Percentiles rank a stretch among this genome's conserved stretches.
These are phyloP conservation scores for Dictyostelium intermedium DNA, from an alignment of 78 protist genomes.

Conservation along the genomic window DNA sequence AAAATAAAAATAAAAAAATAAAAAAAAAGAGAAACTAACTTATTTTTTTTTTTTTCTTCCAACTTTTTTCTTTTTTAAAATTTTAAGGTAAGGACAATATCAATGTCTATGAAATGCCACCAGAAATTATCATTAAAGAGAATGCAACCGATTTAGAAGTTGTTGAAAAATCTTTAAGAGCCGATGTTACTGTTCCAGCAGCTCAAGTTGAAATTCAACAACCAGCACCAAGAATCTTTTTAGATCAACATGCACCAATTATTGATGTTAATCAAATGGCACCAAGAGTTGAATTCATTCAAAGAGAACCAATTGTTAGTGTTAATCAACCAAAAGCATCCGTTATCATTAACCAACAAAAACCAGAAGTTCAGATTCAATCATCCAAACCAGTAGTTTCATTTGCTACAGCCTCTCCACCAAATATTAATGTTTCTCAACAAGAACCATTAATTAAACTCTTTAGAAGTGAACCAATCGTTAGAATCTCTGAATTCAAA, in stretches of 20 bases:
- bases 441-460: slow-evolving; percentile 61
- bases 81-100: slow-evolving; percentile 54
- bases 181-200: slow-evolving; percentile 56
- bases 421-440: slow-evolving; percentile 39
- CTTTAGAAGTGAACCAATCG: slow-evolving; percentile 61
- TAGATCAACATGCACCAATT: slow-evolving; percentile 78
- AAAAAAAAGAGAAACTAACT: too few species aligned
- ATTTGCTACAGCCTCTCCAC: not conserved
- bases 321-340: slow-evolving; percentile 80
- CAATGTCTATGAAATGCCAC: slow-evolving; percentile 32
- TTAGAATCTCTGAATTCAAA: slow-evolving; percentile 43
- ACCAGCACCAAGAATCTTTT: slow-evolving; percentile 69
- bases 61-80: not conserved
- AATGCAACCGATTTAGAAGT: slow-evolving; percentile 35
- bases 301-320: slow-evolving; percentile 67
- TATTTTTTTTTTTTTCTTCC: not conserved
- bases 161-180: slow-evolving; percentile 16
- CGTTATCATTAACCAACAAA: slow-evolving; percentile 66
- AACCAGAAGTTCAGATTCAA: slow-evolving; percentile 76
- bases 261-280: slow-evolving; percentile 61
- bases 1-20: too few species aligned
- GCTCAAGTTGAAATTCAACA: slow-evolving; percentile 74
- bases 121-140: slow-evolving; percentile 53
- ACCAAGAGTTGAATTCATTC: slow-evolving; percentile 68
- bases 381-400: slow-evolving; percentile 58